Conservation (phyloP, 371 early-diverging fungal genomes). For the Mortierella sp. region DNA sequence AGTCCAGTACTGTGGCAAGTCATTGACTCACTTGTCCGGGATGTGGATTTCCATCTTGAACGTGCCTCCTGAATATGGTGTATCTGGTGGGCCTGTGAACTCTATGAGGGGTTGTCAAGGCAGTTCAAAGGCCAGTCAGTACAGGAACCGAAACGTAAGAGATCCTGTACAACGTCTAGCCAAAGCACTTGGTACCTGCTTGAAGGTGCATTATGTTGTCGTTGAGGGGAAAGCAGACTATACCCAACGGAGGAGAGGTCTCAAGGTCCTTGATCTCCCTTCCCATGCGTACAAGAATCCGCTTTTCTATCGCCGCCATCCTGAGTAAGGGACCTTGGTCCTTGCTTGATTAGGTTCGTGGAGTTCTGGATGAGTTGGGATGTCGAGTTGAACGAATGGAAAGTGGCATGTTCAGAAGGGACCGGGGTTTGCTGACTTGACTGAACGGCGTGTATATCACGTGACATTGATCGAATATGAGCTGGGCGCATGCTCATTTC, state of each 20-base stretch:
- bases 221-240: constrained; percentile 39
- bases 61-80: constrained; percentile 35
- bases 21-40: constrained; percentile 28
- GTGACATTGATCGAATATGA: no score
- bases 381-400: no score
- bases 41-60: constrained; percentile 49
- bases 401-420: no score
- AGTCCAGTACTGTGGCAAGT: no score
- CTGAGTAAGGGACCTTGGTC: neutral
- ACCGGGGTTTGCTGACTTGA: no score
- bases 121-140: neutral
- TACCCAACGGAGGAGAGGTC: constrained; percentile 23
- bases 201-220: constrained; percentile 46
- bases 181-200: constrained; percentile 20
- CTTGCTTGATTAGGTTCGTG: no score
- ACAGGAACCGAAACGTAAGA: neutral
- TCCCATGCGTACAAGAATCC: constrained; percentile 30
- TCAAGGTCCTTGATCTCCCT: constrained; percentile 43
- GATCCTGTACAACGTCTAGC: neutral
- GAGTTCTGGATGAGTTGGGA: no score
- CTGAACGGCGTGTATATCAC: no score
- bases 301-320: constrained; percentile 25
- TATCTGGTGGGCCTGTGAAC: constrained; percentile 35
- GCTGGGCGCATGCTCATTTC: neutral
- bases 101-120: constrained; percentile 13